Conservation (phyloP, 2,329 filamentous ascomycete genomes). For the Exserohilum turcica region DNA sequence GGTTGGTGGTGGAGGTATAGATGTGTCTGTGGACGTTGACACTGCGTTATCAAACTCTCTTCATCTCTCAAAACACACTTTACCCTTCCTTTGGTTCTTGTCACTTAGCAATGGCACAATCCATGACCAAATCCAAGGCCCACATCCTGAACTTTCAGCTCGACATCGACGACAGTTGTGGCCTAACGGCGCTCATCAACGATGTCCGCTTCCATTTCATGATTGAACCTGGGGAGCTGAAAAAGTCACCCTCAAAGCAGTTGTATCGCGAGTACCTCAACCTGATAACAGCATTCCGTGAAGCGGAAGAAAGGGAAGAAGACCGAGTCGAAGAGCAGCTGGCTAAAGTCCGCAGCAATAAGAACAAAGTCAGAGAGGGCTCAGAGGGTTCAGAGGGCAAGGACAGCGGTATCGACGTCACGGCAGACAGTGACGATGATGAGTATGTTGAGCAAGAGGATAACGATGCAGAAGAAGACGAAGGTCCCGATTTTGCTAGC, state of each 20-base stretch:
- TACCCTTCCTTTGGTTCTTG: neutral
- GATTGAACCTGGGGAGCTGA: slow-evolving; percentile 12
- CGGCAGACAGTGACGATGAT: slow-evolving; percentile 18
- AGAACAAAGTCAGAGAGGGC: neutral
- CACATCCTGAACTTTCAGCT: slow-evolving; percentile 21
- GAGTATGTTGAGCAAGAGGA: slow-evolving; percentile 11
- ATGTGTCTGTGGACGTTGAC: neutral
- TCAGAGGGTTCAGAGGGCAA: slow-evolving; percentile 14
- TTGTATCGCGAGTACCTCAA: slow-evolving; percentile 27
- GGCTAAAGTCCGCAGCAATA: slow-evolving; percentile 2
- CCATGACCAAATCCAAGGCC: slow-evolving; percentile 6
- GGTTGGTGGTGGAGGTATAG: neutral
- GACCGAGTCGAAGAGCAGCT: slow-evolving; percentile 10
- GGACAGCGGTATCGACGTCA: slow-evolving; percentile 24
- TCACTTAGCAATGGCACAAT: slow-evolving; percentile 14
- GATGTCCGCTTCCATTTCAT: slow-evolving; percentile 27
- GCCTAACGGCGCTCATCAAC: slow-evolving; percentile 24
- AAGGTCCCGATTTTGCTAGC: slow-evolving; percentile 22
- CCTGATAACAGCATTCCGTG: slow-evolving; percentile 19
- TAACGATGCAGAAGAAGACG: slow-evolving; percentile 17
- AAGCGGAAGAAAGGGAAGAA: slow-evolving; percentile 22
- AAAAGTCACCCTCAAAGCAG: slow-evolving; percentile 20
- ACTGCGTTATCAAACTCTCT: neutral
- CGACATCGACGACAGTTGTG: slow-evolving; percentile 20
- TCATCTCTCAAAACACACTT: neutral